Evolutionary conservation across 176 grass and related monocot species (phyloP).

Genomic region (Bolboschoenus planiculmis): DNA sequence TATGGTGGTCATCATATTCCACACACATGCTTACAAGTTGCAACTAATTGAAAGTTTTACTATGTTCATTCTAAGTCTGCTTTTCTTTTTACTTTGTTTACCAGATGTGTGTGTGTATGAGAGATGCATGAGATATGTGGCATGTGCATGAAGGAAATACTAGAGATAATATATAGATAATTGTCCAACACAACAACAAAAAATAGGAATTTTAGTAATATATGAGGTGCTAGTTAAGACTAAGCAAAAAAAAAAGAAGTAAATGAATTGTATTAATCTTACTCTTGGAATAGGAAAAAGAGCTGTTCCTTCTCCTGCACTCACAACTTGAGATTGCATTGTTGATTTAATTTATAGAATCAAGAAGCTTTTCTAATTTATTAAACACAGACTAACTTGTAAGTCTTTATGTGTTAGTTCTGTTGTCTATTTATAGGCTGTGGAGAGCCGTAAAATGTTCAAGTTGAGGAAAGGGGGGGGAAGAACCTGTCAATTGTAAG

Average conservation of each 20-base stretch:
- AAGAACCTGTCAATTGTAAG: constrained; percentile 25
- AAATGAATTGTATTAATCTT: background rate
- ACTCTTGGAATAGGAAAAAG: constrained; percentile 12
- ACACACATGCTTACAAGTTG: background rate
- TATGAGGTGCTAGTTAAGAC: background rate
- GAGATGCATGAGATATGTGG: background rate
- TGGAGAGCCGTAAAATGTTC: background rate
- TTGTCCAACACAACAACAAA: background rate
- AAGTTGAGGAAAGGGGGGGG: constrained; percentile 14
- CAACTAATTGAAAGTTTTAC: background rate
- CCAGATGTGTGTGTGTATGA: background rate
- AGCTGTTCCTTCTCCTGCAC: background rate
- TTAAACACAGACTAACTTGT: background rate
- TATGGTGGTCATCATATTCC: background rate
- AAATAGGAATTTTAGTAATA: background rate
- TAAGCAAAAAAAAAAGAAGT: background rate
- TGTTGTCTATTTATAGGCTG: constrained; percentile 12
- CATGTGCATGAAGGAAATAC: background rate
- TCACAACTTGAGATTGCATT: constrained; percentile 3
- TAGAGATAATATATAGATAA: background rate
- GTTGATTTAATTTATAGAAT: background rate
- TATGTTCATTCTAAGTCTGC: background rate
- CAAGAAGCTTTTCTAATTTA: background rate
- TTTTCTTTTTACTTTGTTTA: background rate
- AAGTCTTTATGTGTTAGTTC: background rate